Evolutionary conservation across 108 stramenopile species (phyloP).

Genomic region (Pseudonitzschia multistriata): DNA sequence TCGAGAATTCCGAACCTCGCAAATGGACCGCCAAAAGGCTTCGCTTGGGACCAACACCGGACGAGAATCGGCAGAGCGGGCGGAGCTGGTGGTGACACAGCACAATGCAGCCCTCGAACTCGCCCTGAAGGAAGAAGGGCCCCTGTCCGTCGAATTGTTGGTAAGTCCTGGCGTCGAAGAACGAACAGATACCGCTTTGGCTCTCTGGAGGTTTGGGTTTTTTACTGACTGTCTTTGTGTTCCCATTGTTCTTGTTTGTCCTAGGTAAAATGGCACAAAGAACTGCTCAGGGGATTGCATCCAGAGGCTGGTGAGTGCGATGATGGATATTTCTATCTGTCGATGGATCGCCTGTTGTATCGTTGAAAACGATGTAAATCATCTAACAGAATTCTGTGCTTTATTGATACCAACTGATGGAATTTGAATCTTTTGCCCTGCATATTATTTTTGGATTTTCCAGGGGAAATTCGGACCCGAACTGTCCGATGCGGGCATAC

Average conservation of each 20-base stretch:
- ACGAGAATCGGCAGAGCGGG: slow-evolving; percentile 23
- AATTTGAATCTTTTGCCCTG: not conserved
- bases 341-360: not conserved
- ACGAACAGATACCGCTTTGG: not conserved
- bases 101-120: slow-evolving; percentile 24
- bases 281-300: slow-evolving; percentile 27
- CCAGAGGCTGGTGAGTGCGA: slow-evolving; percentile 20
- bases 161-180: not conserved
- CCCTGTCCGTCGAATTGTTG: not conserved
- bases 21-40: slow-evolving; percentile 51
- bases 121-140: slow-evolving; percentile 20
- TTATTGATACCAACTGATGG: not conserved
- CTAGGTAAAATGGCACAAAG: slow-evolving; percentile 20
- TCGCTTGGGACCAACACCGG: slow-evolving; percentile 37
- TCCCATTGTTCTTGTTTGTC: not conserved
- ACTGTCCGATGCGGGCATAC: slow-evolving; percentile 33
- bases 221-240: not conserved
- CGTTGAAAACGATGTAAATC: not conserved
- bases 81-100: slow-evolving; percentile 16
- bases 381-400: not conserved
- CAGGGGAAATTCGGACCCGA: slow-evolving; percentile 34
- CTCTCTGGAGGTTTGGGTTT: too few relatives aligned
- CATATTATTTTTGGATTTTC: not conserved
- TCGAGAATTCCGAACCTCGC: slow-evolving; percentile 36
- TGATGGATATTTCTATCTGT: not conserved